Evolutionary conservation across 257 asterid genomes (phyloP).

Genomic region (Solanum piurae): DNA sequence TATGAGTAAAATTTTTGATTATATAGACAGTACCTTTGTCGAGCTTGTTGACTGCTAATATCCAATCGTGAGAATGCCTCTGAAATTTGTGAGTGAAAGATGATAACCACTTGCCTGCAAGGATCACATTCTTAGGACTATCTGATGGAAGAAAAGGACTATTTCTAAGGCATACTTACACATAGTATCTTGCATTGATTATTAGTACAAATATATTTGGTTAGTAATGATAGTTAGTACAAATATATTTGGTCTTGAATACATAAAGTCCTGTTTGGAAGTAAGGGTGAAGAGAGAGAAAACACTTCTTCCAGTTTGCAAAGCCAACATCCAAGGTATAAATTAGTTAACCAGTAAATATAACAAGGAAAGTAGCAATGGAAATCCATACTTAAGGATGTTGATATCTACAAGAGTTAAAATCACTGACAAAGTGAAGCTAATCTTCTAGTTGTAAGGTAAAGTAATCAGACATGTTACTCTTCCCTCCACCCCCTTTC

Average conservation of each 20-base stretch:
- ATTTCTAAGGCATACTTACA: neutral
- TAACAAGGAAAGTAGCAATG: neutral
- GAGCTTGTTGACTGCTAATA: slow-evolving; percentile 66
- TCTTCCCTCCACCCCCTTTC: neutral
- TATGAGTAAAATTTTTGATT: neutral
- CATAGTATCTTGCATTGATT: neutral
- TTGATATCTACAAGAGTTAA: neutral
- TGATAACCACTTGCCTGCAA: slow-evolving; percentile 87
- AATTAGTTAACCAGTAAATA: neutral
- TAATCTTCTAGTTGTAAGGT: neutral
- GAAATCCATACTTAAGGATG: neutral
- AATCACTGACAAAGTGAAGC: neutral
- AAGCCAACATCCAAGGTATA: neutral
- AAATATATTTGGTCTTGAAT: neutral
- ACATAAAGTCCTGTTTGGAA: neutral
- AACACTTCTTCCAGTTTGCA: neutral
- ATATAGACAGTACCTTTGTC: slow-evolving; percentile 38
- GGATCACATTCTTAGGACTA: slow-evolving; percentile 1
- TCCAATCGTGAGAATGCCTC: slow-evolving; percentile 71
- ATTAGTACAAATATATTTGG: neutral
- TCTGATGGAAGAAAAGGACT: neutral
- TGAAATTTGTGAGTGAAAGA: slow-evolving; percentile 84
- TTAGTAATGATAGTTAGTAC: neutral
- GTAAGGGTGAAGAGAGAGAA: neutral
- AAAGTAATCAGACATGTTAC: neutral